Base-by-base conservation (phyloP, 2,329 filamentous ascomycete species). In the Aspergillus jensenii region DNA sequence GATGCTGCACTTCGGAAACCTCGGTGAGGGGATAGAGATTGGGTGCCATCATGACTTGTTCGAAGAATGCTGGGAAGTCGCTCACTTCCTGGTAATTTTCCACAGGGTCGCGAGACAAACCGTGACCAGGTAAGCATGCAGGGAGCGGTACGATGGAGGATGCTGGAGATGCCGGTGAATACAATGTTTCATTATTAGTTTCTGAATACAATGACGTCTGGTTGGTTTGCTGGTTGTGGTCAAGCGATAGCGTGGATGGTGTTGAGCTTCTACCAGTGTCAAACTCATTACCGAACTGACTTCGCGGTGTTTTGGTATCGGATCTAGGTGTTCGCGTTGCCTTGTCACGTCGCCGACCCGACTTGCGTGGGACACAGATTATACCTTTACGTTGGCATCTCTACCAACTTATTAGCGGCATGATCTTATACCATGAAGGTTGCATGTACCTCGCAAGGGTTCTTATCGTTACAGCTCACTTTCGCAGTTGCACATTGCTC, bases 21-120 rank as follows among this genome's bases (percentile, higher is more conserved):
- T 15, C 45, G 4, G 7, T 14, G 14, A 31, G 11, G 21, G 21
- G 14, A 25, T 12, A 37, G 4, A n/a, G 11, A n/a, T 43, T 25
- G 6, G 31, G 37, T 14, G 15, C 11, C 45, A 50, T 45, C 53
- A 55, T 55, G 14, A 55, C 53, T 4, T 55, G 45, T 15, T 55
- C 53, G 14, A 55, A 55, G 23, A 55, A 55, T 23, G 53, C 53
- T 21, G 53, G 53, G 35, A 43, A 55, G 2, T 50, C 37, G 27
- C 40, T 37, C 3, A 55, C 6, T 14, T 45, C 25, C 27, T 44
- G 45, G 8, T 33, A 15, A 7, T 17, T 6, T 15, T 33, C 33
- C 19, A 5, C 8, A 2, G 33, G n/a, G 25, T 27, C 27, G 4
- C 8, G n/a, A 27, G 45, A 11, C 4, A 33, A 14, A 31, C 27